A percentile compares a stretch with the other conserved stretches of the same genome.
Conservation (phyloP, 495 filamentous ascomycete genomes). For the Talaromyces ruber region DNA sequence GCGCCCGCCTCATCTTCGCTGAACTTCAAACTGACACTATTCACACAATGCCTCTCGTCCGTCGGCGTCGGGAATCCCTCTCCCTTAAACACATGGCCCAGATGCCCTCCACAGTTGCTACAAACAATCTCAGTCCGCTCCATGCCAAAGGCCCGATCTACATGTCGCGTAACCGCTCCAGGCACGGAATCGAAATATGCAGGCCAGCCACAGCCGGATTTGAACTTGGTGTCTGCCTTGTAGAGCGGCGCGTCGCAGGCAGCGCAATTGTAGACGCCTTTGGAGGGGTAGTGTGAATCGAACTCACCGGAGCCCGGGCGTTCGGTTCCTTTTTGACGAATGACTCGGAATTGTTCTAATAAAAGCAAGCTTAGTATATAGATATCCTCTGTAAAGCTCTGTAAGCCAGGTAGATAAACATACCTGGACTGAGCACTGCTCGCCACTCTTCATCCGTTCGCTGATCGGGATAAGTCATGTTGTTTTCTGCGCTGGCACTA, state of each 20-base stretch:
- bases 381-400: not conserved
- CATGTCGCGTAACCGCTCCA: slow-evolving; percentile 74
- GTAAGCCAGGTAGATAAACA: too few relatives aligned
- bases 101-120: slow-evolving; percentile 85
- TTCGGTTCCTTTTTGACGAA: slow-evolving; percentile 89
- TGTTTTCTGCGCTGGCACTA: slow-evolving; percentile 33
- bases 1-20: slow-evolving; percentile 39
- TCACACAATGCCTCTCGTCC: slow-evolving; percentile 95
- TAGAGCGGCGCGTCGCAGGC: slow-evolving; percentile 86
- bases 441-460: slow-evolving; percentile 81
- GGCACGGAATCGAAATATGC: slow-evolving; percentile 93
- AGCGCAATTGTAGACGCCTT: slow-evolving; percentile 76
- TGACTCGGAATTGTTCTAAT: slow-evolving; percentile 85
- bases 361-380: not conserved
- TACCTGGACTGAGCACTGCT: slow-evolving; percentile 70
- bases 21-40: slow-evolving; percentile 87
- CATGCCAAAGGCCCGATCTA: slow-evolving; percentile 75
- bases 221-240: slow-evolving; percentile 85
- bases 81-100: slow-evolving; percentile 97
- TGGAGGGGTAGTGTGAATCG: slow-evolving; percentile 69
- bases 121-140: slow-evolving; percentile 87
- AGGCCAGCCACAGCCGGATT: slow-evolving; percentile 93
- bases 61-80: slow-evolving; percentile 87
- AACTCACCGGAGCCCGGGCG: slow-evolving; percentile 69
- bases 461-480: slow-evolving; percentile 74